These are phyloP conservation scores for Ceratocystis colombiana DNA, from an alignment of 2,329 filamentous ascomycete genomes.

Conservation along the genomic window DNA sequence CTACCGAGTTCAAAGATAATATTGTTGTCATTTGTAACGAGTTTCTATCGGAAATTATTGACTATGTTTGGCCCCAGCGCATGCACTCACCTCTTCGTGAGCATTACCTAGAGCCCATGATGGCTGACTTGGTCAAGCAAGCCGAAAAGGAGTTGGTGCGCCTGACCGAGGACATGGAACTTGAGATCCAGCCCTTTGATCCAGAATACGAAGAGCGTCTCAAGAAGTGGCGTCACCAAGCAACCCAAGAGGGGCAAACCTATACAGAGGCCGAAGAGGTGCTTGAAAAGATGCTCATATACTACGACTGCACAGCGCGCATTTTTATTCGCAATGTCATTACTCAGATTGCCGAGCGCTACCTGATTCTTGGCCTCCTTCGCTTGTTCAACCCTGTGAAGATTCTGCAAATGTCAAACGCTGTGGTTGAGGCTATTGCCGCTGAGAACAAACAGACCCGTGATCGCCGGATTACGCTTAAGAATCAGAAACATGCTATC, in stretches of 20 bases:
- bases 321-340: conserved; percentile 45
- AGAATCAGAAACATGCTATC: conserved; percentile 41
- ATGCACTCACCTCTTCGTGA: conserved; percentile 43
- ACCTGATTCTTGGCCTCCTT: conserved; percentile 43
- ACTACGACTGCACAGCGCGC: conserved; percentile 44
- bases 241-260: conserved; percentile 37
- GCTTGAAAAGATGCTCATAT: conserved; percentile 47
- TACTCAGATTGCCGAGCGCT: conserved; percentile 43
- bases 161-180: conserved; percentile 42
- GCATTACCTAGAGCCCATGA: conserved; percentile 42
- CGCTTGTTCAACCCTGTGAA: conserved; percentile 44
- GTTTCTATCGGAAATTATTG: conserved; percentile 43
- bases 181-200: conserved; percentile 45
- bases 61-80: conserved; percentile 41
- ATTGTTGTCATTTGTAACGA: conserved; percentile 46
- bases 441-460: conserved; percentile 46
- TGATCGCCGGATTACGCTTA: conserved; percentile 40
- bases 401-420: conserved; percentile 39
- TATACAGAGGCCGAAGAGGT: conserved; percentile 46
- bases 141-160: conserved; percentile 40
- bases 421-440: conserved; percentile 41
- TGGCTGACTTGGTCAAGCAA: conserved; percentile 39
- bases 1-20: conserved; percentile 46
- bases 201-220: conserved; percentile 45
- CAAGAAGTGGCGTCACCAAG: conserved; percentile 38